Evolutionary conservation across 1,284 basidiomycete genomes (phyloP), one percentile per base, ranked within the genome.

Genomic region (Stereum hirsutum): DNA sequence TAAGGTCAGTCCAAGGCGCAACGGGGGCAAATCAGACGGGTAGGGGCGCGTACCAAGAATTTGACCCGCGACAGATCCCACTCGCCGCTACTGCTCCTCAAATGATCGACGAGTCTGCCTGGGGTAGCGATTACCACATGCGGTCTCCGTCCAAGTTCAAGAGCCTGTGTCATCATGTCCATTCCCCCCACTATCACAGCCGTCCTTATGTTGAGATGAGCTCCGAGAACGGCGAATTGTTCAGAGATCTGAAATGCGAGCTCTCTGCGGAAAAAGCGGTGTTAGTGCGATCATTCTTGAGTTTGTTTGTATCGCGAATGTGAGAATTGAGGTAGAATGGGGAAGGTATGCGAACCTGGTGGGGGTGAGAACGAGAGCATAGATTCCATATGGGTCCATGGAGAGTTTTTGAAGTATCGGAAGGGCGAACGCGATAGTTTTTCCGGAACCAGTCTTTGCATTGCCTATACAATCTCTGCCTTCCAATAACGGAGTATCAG

Each of bases 91-190:
- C 80, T 84, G 50, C 87, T 92, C 49, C 77, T 75, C 28, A 99
- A 64, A 53, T 95, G 81, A 61, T 99, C 96, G 2, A 94, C 91
- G 10, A 99, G 79, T 10, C 96, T 78, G 0, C 96, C 96, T 1
- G 96, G 96, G 0, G 96, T 99, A 5, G 95, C 96, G 32, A 99
- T 84, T 15, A 99, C 82, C 33, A 99, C 75, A 59, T 99, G 96
- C 0, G 96, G 96, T 25, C 89, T 75, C 51, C 81, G 75, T 3
- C 75, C 74, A 5, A 99, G 77, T 57, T 95, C 91, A 25, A 90
- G 70, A 0, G 95, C 90, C 60, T 99, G 96, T 6, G 81, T 63
- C 70, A 97, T 92, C 87, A 97, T 96, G 57, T 99, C 96, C 90
- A 99, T 94, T 3, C 96, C 96, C 7, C 96, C 96, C 2, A 99